These are phyloP conservation scores for Pneumocystis canis DNA, from an alignment of 1,139 yeast genomes.

Conservation along the genomic window DNA sequence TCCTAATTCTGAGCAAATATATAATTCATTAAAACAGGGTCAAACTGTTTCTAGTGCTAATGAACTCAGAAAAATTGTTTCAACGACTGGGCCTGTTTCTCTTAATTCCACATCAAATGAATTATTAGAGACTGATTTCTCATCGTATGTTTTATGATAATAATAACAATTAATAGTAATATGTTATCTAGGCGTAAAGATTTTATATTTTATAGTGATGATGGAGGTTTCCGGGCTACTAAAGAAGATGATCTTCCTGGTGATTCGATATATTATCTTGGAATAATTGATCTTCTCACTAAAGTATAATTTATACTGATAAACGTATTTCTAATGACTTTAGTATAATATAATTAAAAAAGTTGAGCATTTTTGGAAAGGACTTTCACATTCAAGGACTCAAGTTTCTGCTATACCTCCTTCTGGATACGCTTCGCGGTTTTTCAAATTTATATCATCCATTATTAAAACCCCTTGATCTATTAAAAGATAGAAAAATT, in stretches of 20 bases:
- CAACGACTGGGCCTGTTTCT: slow-evolving; percentile 16
- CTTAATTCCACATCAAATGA: slow-evolving; percentile 7
- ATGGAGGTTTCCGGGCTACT: slow-evolving; percentile 77
- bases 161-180: background rate
- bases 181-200: background rate
- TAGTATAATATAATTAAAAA: slow-evolving; percentile 56
- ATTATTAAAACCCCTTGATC: slow-evolving; percentile 13
- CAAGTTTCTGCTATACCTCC: slow-evolving; percentile 87
- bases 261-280: slow-evolving; percentile 69
- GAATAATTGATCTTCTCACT: slow-evolving; percentile 88
- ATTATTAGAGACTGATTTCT: slow-evolving; percentile 6
- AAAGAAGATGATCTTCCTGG: slow-evolving; percentile 48
- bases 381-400: slow-evolving; percentile 47
- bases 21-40: slow-evolving; percentile 5
- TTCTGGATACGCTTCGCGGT: slow-evolving; percentile 73
- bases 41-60: slow-evolving; percentile 11
- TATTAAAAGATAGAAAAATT: slow-evolving; percentile 1
- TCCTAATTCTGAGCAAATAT: slow-evolving; percentile 19
- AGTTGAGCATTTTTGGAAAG: slow-evolving; percentile 76
- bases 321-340: background rate
- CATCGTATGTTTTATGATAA: background rate
- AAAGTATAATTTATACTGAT: slow-evolving; percentile 22
- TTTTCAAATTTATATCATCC: slow-evolving; percentile 47
- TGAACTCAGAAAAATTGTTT: slow-evolving; percentile 11
- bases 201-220: slow-evolving; percentile 57